These are phyloP conservation scores for Blastomyces parvus DNA, from an alignment of 2,329 filamentous ascomycete genomes.

Conservation along the genomic window DNA sequence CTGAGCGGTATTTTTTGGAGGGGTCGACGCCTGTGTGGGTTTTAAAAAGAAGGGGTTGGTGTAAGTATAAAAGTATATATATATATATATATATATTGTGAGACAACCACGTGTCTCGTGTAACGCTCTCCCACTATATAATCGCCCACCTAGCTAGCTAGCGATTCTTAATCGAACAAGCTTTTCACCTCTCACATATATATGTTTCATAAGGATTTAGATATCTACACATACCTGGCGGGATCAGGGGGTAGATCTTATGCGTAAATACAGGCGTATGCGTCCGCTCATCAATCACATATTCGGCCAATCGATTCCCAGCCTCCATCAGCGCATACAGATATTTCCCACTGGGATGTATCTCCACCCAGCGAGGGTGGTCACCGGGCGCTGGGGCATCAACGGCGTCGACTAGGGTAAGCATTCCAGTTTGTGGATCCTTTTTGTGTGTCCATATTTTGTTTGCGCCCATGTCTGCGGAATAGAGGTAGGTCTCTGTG, in stretches of 20 bases:
- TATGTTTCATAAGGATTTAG: too few relatives aligned
- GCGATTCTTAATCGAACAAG: too few relatives aligned
- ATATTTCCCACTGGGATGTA: constrained; percentile 67
- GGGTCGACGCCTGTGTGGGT: constrained; percentile 24
- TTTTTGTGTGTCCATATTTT: constrained; percentile 74
- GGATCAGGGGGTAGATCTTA: constrained; percentile 67
- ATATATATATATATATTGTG: too few relatives aligned
- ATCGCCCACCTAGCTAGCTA: too few relatives aligned
- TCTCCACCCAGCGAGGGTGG: constrained; percentile 80
- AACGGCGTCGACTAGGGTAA: constrained; percentile 62
- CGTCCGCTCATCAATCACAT: constrained; percentile 64
- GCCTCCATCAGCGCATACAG: constrained; percentile 83
- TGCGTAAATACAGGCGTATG: constrained; percentile 71
- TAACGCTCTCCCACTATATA: too few relatives aligned
- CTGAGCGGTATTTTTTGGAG: constrained; percentile 62
- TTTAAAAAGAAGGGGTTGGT: background rate
- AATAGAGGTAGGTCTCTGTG: constrained; percentile 39
- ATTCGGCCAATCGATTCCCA: constrained; percentile 75
- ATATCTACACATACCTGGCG: constrained; percentile 32
- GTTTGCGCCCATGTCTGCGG: constrained; percentile 41
- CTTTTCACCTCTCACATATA: too few relatives aligned
- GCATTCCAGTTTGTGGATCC: constrained; percentile 47
- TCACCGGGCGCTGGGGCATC: constrained; percentile 62
- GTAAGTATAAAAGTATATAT: too few relatives aligned
- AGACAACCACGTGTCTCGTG: too few relatives aligned